Conservation (phyloP, 371 early-diverging fungal genomes). For the Lichtheimia hyalospora region DNA sequence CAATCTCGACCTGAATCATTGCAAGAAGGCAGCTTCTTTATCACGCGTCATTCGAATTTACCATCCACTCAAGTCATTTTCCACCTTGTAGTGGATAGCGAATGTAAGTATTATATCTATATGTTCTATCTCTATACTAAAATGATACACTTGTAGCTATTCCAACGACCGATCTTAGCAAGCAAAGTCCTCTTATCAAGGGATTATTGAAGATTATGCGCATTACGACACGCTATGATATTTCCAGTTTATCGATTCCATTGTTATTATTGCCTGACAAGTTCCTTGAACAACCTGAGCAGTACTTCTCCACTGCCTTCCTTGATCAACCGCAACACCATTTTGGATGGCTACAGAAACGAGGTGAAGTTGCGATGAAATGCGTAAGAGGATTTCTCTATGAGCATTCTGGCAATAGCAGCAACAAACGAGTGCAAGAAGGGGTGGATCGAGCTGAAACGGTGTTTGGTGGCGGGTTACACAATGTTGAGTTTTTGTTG, state of each 20-base stretch:
- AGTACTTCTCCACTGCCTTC: conserved; percentile 9
- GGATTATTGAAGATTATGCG: conserved; percentile 70
- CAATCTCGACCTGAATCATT: conserved; percentile 25
- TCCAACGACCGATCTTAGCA: conserved; percentile 39
- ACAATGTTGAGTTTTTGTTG: conserved; percentile 45
- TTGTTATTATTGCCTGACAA: conserved; percentile 63
- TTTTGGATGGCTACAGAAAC: conserved; percentile 40
- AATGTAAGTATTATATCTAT: conserved; percentile 30
- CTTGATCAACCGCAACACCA: conserved; percentile 24
- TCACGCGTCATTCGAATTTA: conserved; percentile 79
- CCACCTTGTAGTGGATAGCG: conserved; percentile 61
- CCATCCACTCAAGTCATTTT: conserved; percentile 75
- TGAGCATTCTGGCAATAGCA: conserved; percentile 43
- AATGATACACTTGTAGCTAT: conserved; percentile 24
- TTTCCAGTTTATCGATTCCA: conserved; percentile 66
- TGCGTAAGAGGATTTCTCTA: conserved; percentile 63
- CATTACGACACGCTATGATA: conserved; percentile 66
- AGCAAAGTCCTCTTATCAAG: conserved; percentile 51
- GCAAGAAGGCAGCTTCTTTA: conserved; percentile 70
- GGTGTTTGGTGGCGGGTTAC: conserved; percentile 36
- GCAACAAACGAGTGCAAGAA: conserved; percentile 37
- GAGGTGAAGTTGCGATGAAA: conserved; percentile 63
- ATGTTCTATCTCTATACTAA: background rate
- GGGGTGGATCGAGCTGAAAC: conserved; percentile 30
- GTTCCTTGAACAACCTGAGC: conserved; percentile 42